These are phyloP conservation scores for Xylaria sp. DNA, from an alignment of 2,329 filamentous ascomycete species.

Conservation along the genomic window DNA sequence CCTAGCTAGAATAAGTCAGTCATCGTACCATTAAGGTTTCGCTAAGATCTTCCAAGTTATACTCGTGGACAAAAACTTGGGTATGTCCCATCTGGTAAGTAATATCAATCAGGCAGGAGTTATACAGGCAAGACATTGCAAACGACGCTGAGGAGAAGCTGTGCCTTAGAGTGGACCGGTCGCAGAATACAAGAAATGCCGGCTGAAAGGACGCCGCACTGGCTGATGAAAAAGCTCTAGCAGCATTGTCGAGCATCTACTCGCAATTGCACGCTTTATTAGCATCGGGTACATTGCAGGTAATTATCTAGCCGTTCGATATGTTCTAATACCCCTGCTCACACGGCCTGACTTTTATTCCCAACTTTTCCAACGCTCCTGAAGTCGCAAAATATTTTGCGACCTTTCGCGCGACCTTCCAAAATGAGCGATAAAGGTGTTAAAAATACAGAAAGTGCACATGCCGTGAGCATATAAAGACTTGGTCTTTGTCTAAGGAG, in stretches of 20 bases:
- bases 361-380: too few relatives aligned
- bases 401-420: too few relatives aligned
- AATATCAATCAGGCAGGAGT: background rate
- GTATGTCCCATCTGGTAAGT: background rate
- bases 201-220: too few relatives aligned
- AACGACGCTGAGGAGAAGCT: background rate
- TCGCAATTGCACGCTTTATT: background rate
- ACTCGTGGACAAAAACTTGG: background rate
- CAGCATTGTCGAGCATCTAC: background rate
- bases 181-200: background rate
- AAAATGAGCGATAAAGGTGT: background rate
- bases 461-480: background rate
- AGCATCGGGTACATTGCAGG: background rate
- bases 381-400: background rate
- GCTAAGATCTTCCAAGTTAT: background rate
- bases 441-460: background rate
- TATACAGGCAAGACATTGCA: background rate
- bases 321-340: background rate
- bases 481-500: background rate
- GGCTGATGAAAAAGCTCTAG: background rate
- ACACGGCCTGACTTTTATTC: background rate
- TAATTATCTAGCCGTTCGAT: conserved; percentile 1
- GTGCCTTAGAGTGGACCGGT: background rate
- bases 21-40: too few relatives aligned
- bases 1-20: too few relatives aligned